Evolutionary conservation across 140 eudicot genomes (phyloP), one percentile per base, ranked within the genome.

Genomic region (Senecio squalidus): DNA sequence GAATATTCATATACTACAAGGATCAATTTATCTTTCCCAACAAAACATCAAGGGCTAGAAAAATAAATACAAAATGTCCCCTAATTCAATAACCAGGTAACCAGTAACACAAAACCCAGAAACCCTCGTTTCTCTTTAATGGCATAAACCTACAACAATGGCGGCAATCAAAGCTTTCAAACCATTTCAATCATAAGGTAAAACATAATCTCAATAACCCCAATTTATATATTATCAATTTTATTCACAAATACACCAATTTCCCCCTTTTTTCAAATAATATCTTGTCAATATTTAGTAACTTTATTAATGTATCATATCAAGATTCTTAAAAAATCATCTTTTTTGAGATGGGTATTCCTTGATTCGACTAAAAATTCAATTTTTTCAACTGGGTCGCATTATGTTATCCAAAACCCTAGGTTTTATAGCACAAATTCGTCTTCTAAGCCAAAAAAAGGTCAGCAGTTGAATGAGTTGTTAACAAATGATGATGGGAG

Each of bases 271-370:
- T 23, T 23, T 60, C 60, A 53, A 46, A 30, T 68, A 34, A 33
- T 11, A 31, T 27, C 39, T 69, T 55, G 51, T 57, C 18, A 44
- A 44, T 41, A 22, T 26, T 22, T 1, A 18, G 34, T 9, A 9
- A 59, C 50, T 20, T 9, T 28, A 62, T 62, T 40, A 41, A 82
- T 85, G 95, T 73, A 40, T 75, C 70, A 64, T 70, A 55, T 73
- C 49, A 73, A 65, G 71, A 89, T 75, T 44, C 63, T 57, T n/a
- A 68, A 68, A 56, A 63, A 14, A 15, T 26, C 68, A 31, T 43
- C 49, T 73, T 14, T 73, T 58, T n/a, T 82, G 56, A 80, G 74
- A 77, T 75, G 86, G 81, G 73, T 60, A 68, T 67, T 74, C 46
- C 53, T 52, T 30, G 29, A 77, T 67, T 69, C 60, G 34, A 23